Base-by-base conservation (phyloP, 2,329 filamentous ascomycete species). In the Graphilbum fragrans region DNA sequence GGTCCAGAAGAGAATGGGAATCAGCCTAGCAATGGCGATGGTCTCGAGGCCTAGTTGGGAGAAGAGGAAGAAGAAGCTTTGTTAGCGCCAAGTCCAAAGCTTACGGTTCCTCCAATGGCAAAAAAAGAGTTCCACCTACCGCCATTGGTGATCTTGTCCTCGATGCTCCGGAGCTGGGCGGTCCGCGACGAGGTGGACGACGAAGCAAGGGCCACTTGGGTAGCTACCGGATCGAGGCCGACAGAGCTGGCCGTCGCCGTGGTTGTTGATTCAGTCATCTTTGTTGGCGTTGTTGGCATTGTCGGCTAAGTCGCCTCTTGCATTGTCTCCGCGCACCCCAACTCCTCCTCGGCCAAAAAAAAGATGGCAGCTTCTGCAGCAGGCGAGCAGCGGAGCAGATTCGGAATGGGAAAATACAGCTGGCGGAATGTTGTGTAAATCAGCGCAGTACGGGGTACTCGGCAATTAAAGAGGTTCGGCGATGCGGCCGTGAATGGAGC, bases 1-100 rank as follows among this genome's bases (percentile, higher is more conserved):
- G 39, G 88, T 95, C 57, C 78, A 77, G 64, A 96, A 90, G 25
- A 98, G 74, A 27, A 87, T 66, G 46, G 77, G 72, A 48, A 94
- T 65, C 40, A 92, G 59, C 45, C 61, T 58, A 39, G 68, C 62
- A 42, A 76, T 62, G 40, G 70, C 59, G 36, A 67, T 58, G 58
- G 61, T 57, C 44, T 70, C 64, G 52, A 71, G 57, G 45, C 64
- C 71, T 72, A 14, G n/a, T n/a, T n/a, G n/a, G n/a, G n/a, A n/a
- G 2, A 18, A 5, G 23, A n/a, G 31, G 7, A 37, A 35, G 4
- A 22, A 5, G 35, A n/a, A 34, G 16, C 18, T 22, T 17, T 22
- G 32, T 17, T 20, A 10, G 7, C 9, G 5, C 35, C 11, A 9
- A 41, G 16, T 31, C 16, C 11, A 5, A 4, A n/a, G 2, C 17